phyloP scores from a whole-genome alignment of 2,329 filamentous ascomycete species.

The Acrocalymma vagum region DNA sequence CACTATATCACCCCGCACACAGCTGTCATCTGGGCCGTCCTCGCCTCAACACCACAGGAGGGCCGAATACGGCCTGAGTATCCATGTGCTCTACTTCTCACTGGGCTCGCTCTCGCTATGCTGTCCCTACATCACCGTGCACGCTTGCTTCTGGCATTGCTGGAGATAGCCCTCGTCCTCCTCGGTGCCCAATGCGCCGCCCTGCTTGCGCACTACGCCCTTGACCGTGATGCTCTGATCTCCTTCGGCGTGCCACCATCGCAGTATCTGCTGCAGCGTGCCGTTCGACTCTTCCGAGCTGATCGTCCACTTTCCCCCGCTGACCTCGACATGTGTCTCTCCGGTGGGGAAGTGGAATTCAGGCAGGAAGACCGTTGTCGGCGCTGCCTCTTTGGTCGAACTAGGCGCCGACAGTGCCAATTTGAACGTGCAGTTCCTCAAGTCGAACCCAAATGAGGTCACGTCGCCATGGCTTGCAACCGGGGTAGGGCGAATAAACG shows the following conservation, averaged over 20 bases:
- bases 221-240: slow-evolving; percentile 81
- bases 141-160: slow-evolving; percentile 56
- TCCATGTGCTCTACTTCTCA: too few relatives aligned
- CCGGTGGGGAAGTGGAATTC: slow-evolving; percentile 90
- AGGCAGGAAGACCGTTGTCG: slow-evolving; percentile 86
- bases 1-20: slow-evolving; percentile 29
- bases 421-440: slow-evolving; percentile 79
- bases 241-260: slow-evolving; percentile 93
- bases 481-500: slow-evolving; percentile 87
- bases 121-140: slow-evolving; percentile 52
- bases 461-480: slow-evolving; percentile 78
- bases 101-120: too few relatives aligned
- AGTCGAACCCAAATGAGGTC: slow-evolving; percentile 78
- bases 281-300: slow-evolving; percentile 75
- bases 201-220: slow-evolving; percentile 72
- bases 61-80: too few relatives aligned
- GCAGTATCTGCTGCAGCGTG: slow-evolving; percentile 75
- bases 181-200: slow-evolving; percentile 59
- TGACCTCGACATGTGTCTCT: slow-evolving; percentile 75
- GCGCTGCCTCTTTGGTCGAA: slow-evolving; percentile 68
- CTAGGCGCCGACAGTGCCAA: slow-evolving; percentile 72
- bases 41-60: slow-evolving; percentile 21
- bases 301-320: slow-evolving; percentile 90
- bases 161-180: slow-evolving; percentile 85
- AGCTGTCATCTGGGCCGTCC: slow-evolving; percentile 3